A percentile compares a stretch with the other conserved stretches of the same genome.
Conservation (phyloP, 176 grass and related monocot genomes). For the Carex cristatella region DNA sequence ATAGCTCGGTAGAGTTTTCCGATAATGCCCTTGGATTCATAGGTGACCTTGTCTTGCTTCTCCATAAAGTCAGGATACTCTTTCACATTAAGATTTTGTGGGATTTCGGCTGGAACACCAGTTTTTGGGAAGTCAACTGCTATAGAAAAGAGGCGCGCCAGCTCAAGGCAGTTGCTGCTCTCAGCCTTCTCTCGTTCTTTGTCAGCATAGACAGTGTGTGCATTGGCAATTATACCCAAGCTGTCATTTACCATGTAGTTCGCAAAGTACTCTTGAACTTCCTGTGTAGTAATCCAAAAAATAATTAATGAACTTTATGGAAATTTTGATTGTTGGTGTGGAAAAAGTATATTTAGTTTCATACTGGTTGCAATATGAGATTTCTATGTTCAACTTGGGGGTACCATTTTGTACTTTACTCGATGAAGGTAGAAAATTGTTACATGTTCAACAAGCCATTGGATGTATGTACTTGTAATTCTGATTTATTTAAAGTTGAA, state of each 20-base stretch:
- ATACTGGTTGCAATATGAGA: not conserved
- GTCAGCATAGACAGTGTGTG: constrained; percentile 71
- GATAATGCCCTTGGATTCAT: constrained; percentile 54
- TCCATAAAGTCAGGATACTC: constrained; percentile 99
- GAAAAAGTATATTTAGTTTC: not conserved
- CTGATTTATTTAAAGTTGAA: not conserved
- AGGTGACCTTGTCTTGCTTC: constrained; percentile 56
- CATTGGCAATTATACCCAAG: constrained; percentile 78
- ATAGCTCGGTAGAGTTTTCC: constrained; percentile 86
- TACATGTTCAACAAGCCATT: not conserved
- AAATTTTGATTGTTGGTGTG: not conserved
- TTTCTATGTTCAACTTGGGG: not conserved
- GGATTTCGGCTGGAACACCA: constrained; percentile 66
- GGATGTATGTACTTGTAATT: not conserved
- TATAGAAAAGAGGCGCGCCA: constrained; percentile 69
- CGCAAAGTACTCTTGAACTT: constrained; percentile 71
- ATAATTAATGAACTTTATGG: not conserved
- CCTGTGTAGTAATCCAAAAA: constrained; percentile 35
- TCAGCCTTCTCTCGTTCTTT: constrained; percentile 36
- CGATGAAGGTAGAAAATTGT: not conserved
- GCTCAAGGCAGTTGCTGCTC: constrained; percentile 41
- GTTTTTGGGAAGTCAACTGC: constrained; percentile 95
- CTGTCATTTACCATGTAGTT: constrained; percentile 95
- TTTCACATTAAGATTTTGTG: constrained; percentile 41
- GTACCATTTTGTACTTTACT: not conserved